These are phyloP conservation scores for Carallia pectinifolia DNA, from an alignment of 345 rosid genomes.

Conservation along the genomic window DNA sequence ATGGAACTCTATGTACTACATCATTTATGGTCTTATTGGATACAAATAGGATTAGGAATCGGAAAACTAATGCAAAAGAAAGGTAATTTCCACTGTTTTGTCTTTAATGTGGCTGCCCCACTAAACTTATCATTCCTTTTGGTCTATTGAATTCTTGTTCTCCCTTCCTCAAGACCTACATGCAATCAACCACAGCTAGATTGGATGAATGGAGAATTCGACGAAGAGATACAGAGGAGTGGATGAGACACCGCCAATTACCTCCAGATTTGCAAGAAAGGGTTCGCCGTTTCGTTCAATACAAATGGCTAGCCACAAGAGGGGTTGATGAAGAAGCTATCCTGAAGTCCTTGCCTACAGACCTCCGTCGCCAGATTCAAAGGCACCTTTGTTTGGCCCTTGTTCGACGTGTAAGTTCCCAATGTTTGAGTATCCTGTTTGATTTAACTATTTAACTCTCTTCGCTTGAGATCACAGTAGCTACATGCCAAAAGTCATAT, in stretches of 20 bases:
- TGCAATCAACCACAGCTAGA: conserved; percentile 83
- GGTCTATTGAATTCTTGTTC: background rate
- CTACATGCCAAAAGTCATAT: no score
- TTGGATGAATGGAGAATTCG: conserved; percentile 84
- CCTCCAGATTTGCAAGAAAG: conserved; percentile 76
- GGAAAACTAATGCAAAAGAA: no score
- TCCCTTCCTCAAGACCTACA: conserved; percentile 51
- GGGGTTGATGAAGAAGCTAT: conserved; percentile 86
- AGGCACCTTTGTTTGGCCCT: conserved; percentile 79
- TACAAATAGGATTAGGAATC: no score
- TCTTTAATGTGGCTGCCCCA: no score
- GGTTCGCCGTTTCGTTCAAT: conserved; percentile 73
- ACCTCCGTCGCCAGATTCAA: conserved; percentile 73
- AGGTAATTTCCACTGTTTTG: no score
- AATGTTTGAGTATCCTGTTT: background rate
- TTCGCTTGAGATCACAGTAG: no score
- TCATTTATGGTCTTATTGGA: no score
- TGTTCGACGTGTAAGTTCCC: conserved; percentile 71
- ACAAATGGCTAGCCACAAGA: conserved; percentile 79
- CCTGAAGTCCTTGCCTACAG: conserved; percentile 62
- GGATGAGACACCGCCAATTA: conserved; percentile 93
- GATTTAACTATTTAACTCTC: no score
- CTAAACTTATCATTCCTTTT: background rate
- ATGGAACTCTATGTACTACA: no score
- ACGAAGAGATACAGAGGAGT: conserved; percentile 88